Base-by-base conservation (phyloP, 331 rosid genomes). In the Dryas integrifolia region DNA sequence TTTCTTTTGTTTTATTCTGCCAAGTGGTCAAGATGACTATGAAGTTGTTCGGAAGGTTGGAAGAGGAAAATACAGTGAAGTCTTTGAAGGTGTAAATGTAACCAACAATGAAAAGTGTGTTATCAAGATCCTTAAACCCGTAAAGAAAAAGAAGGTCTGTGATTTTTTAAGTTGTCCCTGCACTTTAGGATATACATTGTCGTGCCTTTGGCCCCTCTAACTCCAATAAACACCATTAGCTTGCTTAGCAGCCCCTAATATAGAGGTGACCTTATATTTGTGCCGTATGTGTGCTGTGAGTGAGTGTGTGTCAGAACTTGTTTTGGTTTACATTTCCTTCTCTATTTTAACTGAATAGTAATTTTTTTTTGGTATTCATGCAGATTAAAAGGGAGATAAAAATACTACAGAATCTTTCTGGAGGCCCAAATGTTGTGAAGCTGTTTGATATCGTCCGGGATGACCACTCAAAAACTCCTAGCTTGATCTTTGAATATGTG, bases 11-110 rank as follows among this genome's bases (percentile, higher is more conserved):
- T 21, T 61, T 69, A 0, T 40, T 47, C 6, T 72, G 45, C 49
- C 7, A 66, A 83, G 87, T 67, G 82, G 60, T 45, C 87, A 84
- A 74, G 87, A 74, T 65, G 80, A 84, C 46, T 84, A 84, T 9
- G 87, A 84, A 78, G 87, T 84, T 14, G 79, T 84, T 53, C 70
- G 82, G 59, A 84, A 84, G 68, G 85, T 80, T 50, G 85, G 85
- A 45, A 80, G 87, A 76, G 87, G 87, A 49, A 80, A 84, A 47
- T 84, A 84, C 74, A 84, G 82, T 50, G 85, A 84, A 82, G 87
- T 84, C 7, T 80, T 84, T 14, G 87, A 84, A 72, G 87, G 87
- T 44, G 51, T 84, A 39, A 77, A 84, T 50, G 57, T 77, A 62
- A 84, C 76, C 55, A 74, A 70, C 52, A 84, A 70, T 30, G 85